Conservation (phyloP, 768 basidiomycete species). For the Leccinum variicolor region DNA sequence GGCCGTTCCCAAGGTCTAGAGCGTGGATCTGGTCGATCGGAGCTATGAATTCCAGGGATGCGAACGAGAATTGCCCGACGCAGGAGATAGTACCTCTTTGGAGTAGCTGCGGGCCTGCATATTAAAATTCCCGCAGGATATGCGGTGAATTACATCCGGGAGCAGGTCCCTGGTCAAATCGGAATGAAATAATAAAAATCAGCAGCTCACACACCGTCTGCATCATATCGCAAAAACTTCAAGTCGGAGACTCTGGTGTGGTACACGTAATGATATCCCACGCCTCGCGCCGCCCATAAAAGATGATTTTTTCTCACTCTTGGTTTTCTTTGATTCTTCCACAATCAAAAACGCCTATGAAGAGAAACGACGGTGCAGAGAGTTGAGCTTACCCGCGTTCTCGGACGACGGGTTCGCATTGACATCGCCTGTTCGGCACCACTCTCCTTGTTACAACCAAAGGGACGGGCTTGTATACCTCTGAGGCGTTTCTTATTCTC, state of each 20-base stretch:
- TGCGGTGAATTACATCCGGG: no score
- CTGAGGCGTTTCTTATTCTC: conserved; percentile 45
- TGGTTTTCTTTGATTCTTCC: conserved; percentile 36
- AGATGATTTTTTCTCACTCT: not conserved
- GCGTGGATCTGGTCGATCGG: no score
- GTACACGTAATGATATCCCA: conserved; percentile 22
- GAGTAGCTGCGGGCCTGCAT: no score
- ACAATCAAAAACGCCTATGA: conserved; percentile 50
- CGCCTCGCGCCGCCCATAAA: conserved; percentile 3
- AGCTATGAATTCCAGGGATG: no score
- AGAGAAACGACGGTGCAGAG: conserved; percentile 55
- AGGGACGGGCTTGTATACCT: conserved; percentile 55
- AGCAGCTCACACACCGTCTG: no score
- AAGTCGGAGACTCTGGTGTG: not conserved
- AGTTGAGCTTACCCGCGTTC: conserved; percentile 47
- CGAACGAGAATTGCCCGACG: no score
- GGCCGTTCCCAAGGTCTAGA: no score
- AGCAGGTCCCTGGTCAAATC: no score
- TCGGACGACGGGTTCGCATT: conserved; percentile 40
- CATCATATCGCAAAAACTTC: no score
- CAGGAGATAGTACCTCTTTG: no score
- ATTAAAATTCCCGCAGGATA: no score
- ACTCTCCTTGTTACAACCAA: conserved; percentile 53
- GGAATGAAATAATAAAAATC: no score
- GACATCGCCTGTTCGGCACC: conserved; percentile 68